Conservation (phyloP, 75 land plant species). For the Sequoiadendron giganteum region DNA sequence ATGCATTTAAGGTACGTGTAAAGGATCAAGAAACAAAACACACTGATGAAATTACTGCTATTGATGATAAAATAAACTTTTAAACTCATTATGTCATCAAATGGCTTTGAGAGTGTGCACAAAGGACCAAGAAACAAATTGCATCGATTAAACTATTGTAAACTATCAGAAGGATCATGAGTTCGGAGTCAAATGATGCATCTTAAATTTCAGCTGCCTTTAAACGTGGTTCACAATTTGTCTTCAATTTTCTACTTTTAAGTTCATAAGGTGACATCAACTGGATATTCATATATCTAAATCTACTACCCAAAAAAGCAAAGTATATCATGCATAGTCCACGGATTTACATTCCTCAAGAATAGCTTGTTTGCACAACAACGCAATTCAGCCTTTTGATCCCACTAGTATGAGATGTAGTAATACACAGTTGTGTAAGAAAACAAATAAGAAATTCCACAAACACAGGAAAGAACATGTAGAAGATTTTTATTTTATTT, state of each 20-base stretch:
- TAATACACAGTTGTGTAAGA: too few species aligned
- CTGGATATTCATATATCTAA: background rate
- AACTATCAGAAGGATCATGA: background rate
- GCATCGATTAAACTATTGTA: background rate
- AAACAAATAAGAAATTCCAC: too few species aligned
- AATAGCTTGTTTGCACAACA: too few species aligned
- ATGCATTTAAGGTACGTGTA: background rate
- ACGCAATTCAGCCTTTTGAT: too few species aligned
- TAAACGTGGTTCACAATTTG: background rate
- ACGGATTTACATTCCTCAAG: too few species aligned
- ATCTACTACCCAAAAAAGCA: too few species aligned
- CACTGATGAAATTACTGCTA: background rate
- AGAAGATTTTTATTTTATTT: too few species aligned
- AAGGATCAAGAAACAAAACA: background rate
- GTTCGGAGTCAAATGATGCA: background rate
- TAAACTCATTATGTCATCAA: too few species aligned
- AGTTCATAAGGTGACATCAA: background rate
- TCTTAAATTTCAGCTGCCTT: background rate
- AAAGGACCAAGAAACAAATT: background rate
- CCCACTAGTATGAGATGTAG: too few species aligned
- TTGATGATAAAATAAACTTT: background rate
- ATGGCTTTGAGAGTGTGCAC: too few species aligned
- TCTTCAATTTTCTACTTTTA: background rate
- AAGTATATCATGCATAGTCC: too few species aligned
- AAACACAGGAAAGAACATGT: too few species aligned